phyloP scores from a whole-genome alignment of 768 basidiomycete species.

The Trametes villosa region DNA sequence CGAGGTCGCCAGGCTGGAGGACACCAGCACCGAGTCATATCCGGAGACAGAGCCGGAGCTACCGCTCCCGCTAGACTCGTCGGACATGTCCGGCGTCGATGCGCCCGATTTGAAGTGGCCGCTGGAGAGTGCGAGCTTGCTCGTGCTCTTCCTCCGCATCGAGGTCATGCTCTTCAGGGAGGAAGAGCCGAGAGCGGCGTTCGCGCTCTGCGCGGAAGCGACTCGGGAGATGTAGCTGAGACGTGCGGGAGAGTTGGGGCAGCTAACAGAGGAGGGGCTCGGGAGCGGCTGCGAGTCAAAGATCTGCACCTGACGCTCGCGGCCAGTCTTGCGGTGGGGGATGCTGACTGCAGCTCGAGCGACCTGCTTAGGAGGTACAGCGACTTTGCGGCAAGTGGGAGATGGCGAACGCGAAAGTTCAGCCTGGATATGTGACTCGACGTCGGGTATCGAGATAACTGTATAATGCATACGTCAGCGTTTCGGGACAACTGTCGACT shows the following conservation, averaged over 20 bases:
- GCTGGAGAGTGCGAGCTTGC: constrained; percentile 19
- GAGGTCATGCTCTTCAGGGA: constrained; percentile 2
- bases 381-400: constrained; percentile 80
- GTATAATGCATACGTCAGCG: constrained; percentile 5
- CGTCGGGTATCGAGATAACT: constrained; percentile 86
- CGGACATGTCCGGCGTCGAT: constrained; percentile 29
- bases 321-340: constrained; percentile 50
- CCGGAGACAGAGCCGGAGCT: constrained; percentile 21
- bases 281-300: constrained; percentile 81
- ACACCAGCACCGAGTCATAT: constrained; percentile 17
- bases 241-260: constrained; percentile 27
- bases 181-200: background rate
- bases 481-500: constrained; percentile 23
- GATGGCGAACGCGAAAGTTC: constrained; percentile 71
- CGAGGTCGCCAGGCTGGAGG: constrained; percentile 26
- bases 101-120: constrained; percentile 13
- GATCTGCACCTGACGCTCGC: constrained; percentile 75
- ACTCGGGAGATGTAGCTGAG: constrained; percentile 31
- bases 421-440: constrained; percentile 70
- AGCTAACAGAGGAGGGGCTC: constrained; percentile 49
- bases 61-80: constrained; percentile 29
- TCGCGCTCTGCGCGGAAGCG: constrained; percentile 26
- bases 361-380: constrained; percentile 71
- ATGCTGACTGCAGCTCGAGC: constrained; percentile 64
- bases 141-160: constrained; percentile 15